Evolutionary conservation across 2,329 filamentous ascomycete genomes (phyloP).

Genomic region (Lasiodiplodia sp.): DNA sequence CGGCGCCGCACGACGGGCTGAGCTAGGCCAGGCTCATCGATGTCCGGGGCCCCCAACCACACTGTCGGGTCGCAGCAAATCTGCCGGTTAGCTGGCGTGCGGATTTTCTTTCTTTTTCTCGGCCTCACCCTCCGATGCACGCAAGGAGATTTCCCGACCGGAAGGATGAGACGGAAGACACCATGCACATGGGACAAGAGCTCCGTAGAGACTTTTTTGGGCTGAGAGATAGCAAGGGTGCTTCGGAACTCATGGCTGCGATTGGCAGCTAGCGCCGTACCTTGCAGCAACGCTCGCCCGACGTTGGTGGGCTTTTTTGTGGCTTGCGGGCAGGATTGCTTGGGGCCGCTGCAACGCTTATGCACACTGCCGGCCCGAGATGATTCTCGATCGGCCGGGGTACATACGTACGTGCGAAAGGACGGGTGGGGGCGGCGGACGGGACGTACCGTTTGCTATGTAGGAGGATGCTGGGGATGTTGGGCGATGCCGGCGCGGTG

Average conservation of each 20-base stretch:
- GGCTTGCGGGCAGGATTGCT: not conserved
- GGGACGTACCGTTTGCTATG: not conserved
- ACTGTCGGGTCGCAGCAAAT: not conserved
- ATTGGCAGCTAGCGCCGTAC: not conserved
- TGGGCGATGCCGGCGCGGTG: not conserved
- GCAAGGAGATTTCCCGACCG: not conserved
- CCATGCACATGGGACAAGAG: too few species aligned
- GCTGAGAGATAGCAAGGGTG: not conserved
- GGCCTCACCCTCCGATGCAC: not conserved
- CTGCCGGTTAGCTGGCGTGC: not conserved
- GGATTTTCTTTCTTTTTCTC: not conserved
- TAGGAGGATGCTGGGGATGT: too few species aligned
- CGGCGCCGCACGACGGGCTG: too few species aligned
- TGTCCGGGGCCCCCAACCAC: too few species aligned
- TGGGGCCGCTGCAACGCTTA: not conserved
- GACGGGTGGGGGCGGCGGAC: not conserved
- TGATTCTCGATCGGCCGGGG: not conserved
- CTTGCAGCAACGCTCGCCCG: not conserved
- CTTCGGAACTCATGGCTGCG: not conserved
- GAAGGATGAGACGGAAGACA: not conserved
- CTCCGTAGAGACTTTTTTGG: too few species aligned
- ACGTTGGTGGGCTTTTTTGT: not conserved
- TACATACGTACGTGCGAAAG: not conserved
- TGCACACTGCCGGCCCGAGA: too few species aligned
- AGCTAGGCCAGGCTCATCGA: too few species aligned